Base-by-base conservation (phyloP, 345 rosid species). In the Melaleuca alternifolia region DNA sequence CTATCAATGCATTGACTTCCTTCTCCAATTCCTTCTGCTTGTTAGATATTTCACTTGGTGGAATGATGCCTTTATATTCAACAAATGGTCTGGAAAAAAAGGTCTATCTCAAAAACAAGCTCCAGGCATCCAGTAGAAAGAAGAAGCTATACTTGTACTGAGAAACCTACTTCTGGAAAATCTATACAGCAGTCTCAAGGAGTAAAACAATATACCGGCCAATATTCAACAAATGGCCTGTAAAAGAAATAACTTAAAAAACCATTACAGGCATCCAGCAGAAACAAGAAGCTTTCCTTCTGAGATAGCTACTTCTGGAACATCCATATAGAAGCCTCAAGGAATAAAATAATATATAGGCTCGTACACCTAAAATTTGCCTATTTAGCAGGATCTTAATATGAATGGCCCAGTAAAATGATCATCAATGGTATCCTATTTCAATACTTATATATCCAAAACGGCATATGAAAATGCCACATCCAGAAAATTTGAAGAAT, bases 51-150 rank as follows among this genome's bases (percentile, higher is more conserved):
- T 91, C 95, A 88, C 81, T 89, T 86, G 90, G 96, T 11, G 93
- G 92, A 88, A 95, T 85, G 18, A 83, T 84, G 56, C 98, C 98
- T 83, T 93, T 94, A 88, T 94, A 96, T 91, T 96, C 98, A 88
- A 96, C 98, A 84, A 89, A 95, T 54, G 99, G 96, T 92, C 98
- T 94, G 93, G 84, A 85, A 89, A 89, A 85, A 71, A 88, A 53
- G 26, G 18, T 85, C 26, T 20, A 71, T 4, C 15, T n/a, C 5
- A 3, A 26, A 33, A 24, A 46, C 51, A 84, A 41, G 7, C 37
- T 33, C 51, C 26, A 88, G 81, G 15, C 41, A 53, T 81, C 51
- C 26, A 86, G 65, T 14, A 1, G 20, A 37, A 86, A 77, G 48
- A 71, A 71, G 24, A 71, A 71, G 48, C 79, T 71, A 33, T 33